Conservation (phyloP, 441 rosid genomes). For the Eugenia klotzschiana region DNA sequence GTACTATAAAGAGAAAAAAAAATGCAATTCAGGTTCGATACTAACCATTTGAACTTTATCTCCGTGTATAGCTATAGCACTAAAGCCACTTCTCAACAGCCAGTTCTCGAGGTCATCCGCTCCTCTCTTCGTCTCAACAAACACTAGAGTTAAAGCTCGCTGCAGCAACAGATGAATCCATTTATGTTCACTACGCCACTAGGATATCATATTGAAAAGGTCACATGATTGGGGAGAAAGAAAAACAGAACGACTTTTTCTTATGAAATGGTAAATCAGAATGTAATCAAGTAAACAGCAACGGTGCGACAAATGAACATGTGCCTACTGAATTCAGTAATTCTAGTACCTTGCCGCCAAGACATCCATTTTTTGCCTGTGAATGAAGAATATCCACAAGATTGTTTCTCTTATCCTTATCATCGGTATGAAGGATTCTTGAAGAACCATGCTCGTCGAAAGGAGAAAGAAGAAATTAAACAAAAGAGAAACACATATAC, state of each 20-base stretch:
- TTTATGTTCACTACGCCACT: background rate
- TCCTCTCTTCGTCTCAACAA: slow-evolving; percentile 27
- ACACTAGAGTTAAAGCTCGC: slow-evolving; percentile 20
- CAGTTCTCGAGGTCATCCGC: slow-evolving; percentile 22
- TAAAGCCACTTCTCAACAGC: slow-evolving; percentile 12
- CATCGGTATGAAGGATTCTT: background rate
- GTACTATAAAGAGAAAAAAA: background rate
- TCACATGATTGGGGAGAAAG: background rate
- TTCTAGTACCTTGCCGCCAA: slow-evolving; percentile 8
- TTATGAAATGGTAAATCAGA: background rate
- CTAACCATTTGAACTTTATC: slow-evolving; percentile 29
- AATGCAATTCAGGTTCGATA: background rate
- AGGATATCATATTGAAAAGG: background rate
- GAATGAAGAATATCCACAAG: slow-evolving; percentile 12
- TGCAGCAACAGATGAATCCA: slow-evolving; percentile 2
- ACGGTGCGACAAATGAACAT: background rate
- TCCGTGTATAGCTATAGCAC: slow-evolving; percentile 21
- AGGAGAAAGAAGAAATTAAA: background rate
- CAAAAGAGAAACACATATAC: background rate
- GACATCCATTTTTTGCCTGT: background rate
- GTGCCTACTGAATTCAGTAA: background rate
- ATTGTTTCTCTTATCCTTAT: slow-evolving; percentile 11
- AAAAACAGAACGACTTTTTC: background rate
- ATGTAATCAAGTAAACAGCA: background rate
- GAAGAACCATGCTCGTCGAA: background rate